A percentile compares a stretch with the other conserved stretches of the same genome.
phyloP scores from a whole-genome alignment of 2,329 filamentous ascomycete species.

The Stemphylium beticola region DNA sequence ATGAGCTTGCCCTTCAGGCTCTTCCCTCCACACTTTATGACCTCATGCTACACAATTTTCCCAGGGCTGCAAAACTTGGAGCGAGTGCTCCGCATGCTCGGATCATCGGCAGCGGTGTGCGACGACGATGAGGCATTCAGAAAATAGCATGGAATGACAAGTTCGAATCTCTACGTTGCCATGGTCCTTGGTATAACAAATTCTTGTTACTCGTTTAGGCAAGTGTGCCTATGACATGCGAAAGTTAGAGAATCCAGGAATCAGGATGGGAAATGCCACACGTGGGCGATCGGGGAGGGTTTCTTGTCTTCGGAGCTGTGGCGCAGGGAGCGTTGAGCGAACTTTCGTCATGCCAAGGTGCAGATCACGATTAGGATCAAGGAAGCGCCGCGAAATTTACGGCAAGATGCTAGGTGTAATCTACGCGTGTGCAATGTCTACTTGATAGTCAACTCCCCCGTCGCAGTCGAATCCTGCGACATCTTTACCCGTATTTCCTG shows the following conservation, averaged over 20 bases:
- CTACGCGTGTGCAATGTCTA: constrained; percentile 26
- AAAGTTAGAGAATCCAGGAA: constrained; percentile 14
- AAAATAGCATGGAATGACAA: not conserved
- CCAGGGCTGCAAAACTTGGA: not conserved
- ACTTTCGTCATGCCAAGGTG: constrained; percentile 32
- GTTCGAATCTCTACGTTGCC: too few relatives aligned
- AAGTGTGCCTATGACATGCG: constrained; percentile 1
- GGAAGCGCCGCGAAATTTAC: constrained; percentile 33
- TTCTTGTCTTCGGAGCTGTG: constrained; percentile 9
- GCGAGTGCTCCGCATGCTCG: not conserved
- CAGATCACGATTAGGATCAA: constrained; percentile 32
- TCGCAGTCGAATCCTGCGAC: not conserved
- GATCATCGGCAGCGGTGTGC: not conserved
- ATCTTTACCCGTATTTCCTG: not conserved
- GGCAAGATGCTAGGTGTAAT: constrained; percentile 18
- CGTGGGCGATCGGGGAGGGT: constrained; percentile 16
- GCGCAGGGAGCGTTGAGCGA: constrained; percentile 26
- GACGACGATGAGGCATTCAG: not conserved
- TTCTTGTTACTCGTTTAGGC: too few relatives aligned
- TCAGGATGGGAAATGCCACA: constrained; percentile 21
- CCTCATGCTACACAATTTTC: not conserved
- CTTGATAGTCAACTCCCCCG: not conserved
- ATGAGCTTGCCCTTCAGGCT: not conserved
- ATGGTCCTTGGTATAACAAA: too few relatives aligned
- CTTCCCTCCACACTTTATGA: not conserved